Evolutionary conservation across 768 basidiomycete genomes (phyloP), one percentile per base, ranked within the genome.

Genomic region (Lactarius tabidus): DNA sequence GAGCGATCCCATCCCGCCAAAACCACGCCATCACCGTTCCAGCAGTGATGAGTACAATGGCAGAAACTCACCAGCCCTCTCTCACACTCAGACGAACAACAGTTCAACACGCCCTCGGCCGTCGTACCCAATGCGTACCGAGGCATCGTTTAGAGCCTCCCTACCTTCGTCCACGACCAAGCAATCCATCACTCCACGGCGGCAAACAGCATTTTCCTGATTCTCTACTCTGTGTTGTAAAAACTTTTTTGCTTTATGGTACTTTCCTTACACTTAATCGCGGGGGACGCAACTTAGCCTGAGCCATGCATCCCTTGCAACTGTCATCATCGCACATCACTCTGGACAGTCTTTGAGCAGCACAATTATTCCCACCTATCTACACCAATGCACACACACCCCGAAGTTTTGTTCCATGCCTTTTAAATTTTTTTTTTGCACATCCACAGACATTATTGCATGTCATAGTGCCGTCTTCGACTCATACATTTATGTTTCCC

Each of bases 21-120:
- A 33, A 15, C 67, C 67, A 57, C 45, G 56, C 35, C 68, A 68
- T 29, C 69, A 59, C 17, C 64, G 67, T 31, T 68, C 67, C 20
- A 68, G 36, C 48, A 69, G 68, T 48, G 69, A 69, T 53, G 67
- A 69, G 1, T 1, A 20, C 35, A 57, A 29, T 6, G 59, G 63
- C 31, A 56, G 59, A 20, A 59, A 62, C 20, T 43, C 59, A 12
- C 55, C 45, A 20, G 20, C 62, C 48, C 45, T 17, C 12, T 36
- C 65, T 29, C 58, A 56, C 23, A 7, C 43, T 2, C 62, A 31
- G n/a, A 52, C 41, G 43, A 43, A 54, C 33, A 53, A 45, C 1
- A 36, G 45, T 58, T 43, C 38, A 26, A 20, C 53, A 17, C 43
- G 10, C 10, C 53, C 45, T 20, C 61, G 58, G 36, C 51, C 57